Conservation (phyloP, 495 filamentous ascomycete species). For the Hypoxylon lienhwacheense region DNA sequence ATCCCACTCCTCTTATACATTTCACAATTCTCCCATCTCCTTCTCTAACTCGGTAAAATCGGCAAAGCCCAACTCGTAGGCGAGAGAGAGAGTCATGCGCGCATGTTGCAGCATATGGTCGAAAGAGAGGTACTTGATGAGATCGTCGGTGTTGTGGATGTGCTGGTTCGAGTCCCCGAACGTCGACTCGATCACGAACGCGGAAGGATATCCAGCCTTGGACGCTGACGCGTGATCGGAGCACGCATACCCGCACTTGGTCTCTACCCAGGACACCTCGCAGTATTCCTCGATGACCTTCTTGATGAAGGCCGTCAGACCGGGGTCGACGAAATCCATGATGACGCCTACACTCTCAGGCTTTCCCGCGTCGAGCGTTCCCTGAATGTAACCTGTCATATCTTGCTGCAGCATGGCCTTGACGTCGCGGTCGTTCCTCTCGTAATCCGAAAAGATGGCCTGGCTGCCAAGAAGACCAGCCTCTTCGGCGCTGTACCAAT, state of each 20-base stretch:
- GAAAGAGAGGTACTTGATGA: slow-evolving; percentile 85
- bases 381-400: slow-evolving; percentile 92
- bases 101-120: slow-evolving; percentile 99
- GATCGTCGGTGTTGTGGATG: slow-evolving; percentile 89
- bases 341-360: slow-evolving; percentile 91
- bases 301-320: slow-evolving; percentile 90
- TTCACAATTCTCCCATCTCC: slow-evolving; percentile 38
- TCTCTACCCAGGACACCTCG: slow-evolving; percentile 83
- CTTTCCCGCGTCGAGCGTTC: slow-evolving; percentile 79
- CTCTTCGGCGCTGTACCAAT: slow-evolving; percentile 98
- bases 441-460: slow-evolving; percentile 85
- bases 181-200: slow-evolving; percentile 92
- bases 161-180: slow-evolving; percentile 84
- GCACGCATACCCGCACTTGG: slow-evolving; percentile 96
- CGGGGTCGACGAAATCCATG: slow-evolving; percentile 83
- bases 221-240: slow-evolving; percentile 96
- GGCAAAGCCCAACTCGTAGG: slow-evolving; percentile 81
- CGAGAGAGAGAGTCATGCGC: slow-evolving; percentile 84
- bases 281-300: slow-evolving; percentile 85
- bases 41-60: slow-evolving; percentile 51
- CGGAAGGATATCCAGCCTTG: slow-evolving; percentile 91
- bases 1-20: background rate
- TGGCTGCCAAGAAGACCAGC: slow-evolving; percentile 90
- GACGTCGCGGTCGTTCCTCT: slow-evolving; percentile 70
- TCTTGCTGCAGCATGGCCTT: slow-evolving; percentile 99